Evolutionary conservation across 163 green algal genomes (phyloP), one percentile per base, ranked within the genome.

Genomic region (Trebouxia gelatinosa): DNA sequence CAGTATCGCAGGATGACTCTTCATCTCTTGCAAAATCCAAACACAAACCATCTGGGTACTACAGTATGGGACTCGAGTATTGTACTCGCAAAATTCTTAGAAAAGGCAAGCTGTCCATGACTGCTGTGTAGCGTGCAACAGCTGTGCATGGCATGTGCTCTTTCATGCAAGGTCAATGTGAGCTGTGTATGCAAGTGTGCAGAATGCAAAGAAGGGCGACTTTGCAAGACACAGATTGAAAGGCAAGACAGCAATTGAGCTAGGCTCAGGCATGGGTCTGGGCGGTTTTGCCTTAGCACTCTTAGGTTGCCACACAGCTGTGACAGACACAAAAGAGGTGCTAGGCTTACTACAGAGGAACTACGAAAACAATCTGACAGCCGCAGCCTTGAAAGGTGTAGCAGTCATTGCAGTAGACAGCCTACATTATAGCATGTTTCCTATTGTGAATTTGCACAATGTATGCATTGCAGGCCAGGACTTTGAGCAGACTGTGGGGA

Each of bases 11-110:
- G 84, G 29, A 34, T 82, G 48, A 51, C 70, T n/a, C 74, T 94
- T 16, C 81, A 84, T 6, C 77, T 95, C 40, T 80, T 80, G 2
- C 93, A 97, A 80, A 91, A 98, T 78, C 93, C 93, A 0, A 91
- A 84, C 78, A 91, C 86, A 0, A 78, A 91, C 62, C 89, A 97
- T 80, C 81, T 97, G 40, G 93, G 93, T n/a, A 97, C 89, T 1
- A 96, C 93, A 11, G 93, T 98, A 0, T 98, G 93, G 93, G 93
- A 98, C 75, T 90, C 93, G 0, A 92, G 83, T 65, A 96, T 98
- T 3, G 92, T 97, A 0, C 75, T 96, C 6, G 91, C 93, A n/a
- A 97, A 98, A 51, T 97, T 86, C 67, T 84, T 97, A 29, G 92
- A 95, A 43, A 94, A 91, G 84, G 88, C 86, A 48, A 40, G 78